Evolutionary conservation across 495 filamentous ascomycete species (phyloP), one percentile per base, ranked within the genome.

Genomic region (Penicillium daleae): DNA sequence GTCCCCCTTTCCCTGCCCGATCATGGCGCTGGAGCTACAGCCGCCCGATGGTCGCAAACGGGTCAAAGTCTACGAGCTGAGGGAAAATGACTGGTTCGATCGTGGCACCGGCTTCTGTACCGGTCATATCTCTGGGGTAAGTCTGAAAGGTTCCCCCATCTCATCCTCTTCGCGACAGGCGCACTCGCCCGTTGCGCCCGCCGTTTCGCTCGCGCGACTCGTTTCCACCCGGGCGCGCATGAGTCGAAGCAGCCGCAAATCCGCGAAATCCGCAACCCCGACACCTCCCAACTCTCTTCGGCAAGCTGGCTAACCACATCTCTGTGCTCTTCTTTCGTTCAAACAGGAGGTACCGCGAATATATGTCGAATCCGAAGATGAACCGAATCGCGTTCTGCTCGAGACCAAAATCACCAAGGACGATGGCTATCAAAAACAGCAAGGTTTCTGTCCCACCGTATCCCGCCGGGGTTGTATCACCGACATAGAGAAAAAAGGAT

Each of bases 1-100:
- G 71, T 35, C 73, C 67, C 73, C 69, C 60, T 61, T 65, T 70
- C 66, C 62, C 72, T 66, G 59, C 72, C 78, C 61, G 74, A 79
- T 67, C 73, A 97, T 96, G 93, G 93, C 93, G 85, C 88, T 93
- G 83, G 86, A 89, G 70, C 86, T 92, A 81, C 89, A 90, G 76
- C 85, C 89, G 71, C 79, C 88, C 71, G 88, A 89, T 80, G 91
- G 93, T 78, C 92, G 90, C 85, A 96, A 93, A 83, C 90, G 95
- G 82, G 95, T 99, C 68, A 99, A 99, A 83, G 95, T 99, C 68
- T 99, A 99, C 76, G 95, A 99, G 80, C 85, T 99, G 64, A 91
- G 89, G 69, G 92, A 97, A 78, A 97, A 95, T 84, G 96, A 99
- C 85, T 99, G 95, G 95, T 97, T 93, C 74, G 95, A 99, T 79